Conservation (phyloP, 345 rosid genomes). For the Salix dunnii region DNA sequence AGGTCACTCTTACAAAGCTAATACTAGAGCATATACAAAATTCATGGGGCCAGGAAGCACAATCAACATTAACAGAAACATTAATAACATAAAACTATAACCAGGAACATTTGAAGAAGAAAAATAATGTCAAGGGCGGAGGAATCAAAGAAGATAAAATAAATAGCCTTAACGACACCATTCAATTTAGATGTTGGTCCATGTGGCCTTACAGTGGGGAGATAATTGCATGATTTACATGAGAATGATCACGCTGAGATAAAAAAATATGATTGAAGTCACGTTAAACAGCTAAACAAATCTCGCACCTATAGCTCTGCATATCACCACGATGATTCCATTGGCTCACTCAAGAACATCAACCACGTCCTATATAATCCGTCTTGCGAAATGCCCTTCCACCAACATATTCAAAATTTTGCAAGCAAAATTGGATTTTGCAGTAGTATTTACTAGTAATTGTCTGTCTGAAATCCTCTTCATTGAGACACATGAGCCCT, state of each 20-base stretch:
- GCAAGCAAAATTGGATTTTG: neutral
- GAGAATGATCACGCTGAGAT: conserved; percentile 7
- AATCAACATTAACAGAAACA: neutral
- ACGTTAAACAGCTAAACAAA: neutral
- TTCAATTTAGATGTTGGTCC: neutral
- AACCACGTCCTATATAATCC: neutral
- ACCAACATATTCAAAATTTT: neutral
- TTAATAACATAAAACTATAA: neutral
- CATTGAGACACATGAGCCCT: neutral
- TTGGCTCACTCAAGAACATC: conserved; percentile 5
- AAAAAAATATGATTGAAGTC: conserved; percentile 1
- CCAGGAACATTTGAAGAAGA: neutral
- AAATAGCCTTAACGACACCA: neutral
- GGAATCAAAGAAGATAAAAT: neutral
- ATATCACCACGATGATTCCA: conserved; percentile 10
- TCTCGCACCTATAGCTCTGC: neutral
- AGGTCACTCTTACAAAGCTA: neutral
- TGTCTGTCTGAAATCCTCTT: neutral
- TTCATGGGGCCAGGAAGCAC: neutral
- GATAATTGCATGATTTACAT: neutral
- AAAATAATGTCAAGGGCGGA: neutral
- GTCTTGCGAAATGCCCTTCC: neutral
- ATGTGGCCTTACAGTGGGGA: neutral
- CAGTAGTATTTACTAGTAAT: neutral
- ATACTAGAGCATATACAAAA: neutral